Evolutionary conservation across 441 rosid genomes (phyloP).

Genomic region (Syzygium malaccense): DNA sequence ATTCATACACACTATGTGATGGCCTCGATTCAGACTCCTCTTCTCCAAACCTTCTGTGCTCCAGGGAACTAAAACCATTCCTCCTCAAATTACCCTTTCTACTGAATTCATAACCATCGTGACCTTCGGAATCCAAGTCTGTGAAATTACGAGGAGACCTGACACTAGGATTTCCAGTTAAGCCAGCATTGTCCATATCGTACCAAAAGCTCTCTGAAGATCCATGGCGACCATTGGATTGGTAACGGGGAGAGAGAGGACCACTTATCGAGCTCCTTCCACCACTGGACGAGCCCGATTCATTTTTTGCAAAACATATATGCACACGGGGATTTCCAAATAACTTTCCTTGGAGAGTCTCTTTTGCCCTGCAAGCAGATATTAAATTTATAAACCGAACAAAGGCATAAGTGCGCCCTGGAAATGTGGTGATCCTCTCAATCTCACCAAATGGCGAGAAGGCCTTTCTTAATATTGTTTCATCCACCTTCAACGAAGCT

Average conservation of each 20-base stretch:
- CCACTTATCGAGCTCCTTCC: slow-evolving; percentile 41
- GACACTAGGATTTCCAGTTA: slow-evolving; percentile 26
- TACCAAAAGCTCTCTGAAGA: slow-evolving; percentile 47
- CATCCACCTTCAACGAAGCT: slow-evolving; percentile 75
- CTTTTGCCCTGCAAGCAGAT: slow-evolving; percentile 87
- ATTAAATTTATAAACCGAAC: slow-evolving; percentile 56
- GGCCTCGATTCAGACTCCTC: slow-evolving; percentile 34
- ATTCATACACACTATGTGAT: slow-evolving; percentile 51
- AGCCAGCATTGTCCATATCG: slow-evolving; percentile 40
- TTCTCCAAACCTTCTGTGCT: slow-evolving; percentile 48
- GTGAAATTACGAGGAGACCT: slow-evolving; percentile 44
- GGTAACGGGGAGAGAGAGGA: slow-evolving; percentile 51
- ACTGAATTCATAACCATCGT: slow-evolving; percentile 41
- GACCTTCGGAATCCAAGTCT: slow-evolving; percentile 41
- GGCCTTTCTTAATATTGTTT: slow-evolving; percentile 60
- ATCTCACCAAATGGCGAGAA: slow-evolving; percentile 90
- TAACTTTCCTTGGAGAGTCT: slow-evolving; percentile 88
- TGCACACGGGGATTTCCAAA: slow-evolving; percentile 96
- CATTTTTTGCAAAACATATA: slow-evolving; percentile 87
- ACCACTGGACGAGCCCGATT: slow-evolving; percentile 51
- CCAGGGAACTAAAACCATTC: slow-evolving; percentile 43
- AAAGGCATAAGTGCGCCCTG: slow-evolving; percentile 98
- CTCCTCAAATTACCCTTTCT: slow-evolving; percentile 42
- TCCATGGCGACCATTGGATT: slow-evolving; percentile 38
- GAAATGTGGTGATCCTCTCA: slow-evolving; percentile 75